A percentile compares a stretch with the other conserved stretches of the same genome.
Evolutionary conservation across 345 rosid species (phyloP).

Genomic region (Lepidium aucheri): DNA sequence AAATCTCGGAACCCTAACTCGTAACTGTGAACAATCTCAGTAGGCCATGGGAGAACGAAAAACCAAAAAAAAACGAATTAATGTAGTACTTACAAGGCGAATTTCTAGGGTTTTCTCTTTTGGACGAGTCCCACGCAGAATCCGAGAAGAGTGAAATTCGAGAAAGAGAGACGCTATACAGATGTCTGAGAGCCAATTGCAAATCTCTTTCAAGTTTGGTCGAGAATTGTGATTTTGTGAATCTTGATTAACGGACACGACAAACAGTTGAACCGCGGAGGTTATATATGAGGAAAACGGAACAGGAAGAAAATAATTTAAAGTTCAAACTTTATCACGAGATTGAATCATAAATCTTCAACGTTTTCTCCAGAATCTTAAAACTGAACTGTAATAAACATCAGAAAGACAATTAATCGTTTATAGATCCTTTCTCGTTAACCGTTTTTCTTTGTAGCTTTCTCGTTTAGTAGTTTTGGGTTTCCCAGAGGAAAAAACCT

Average conservation of each 20-base stretch:
- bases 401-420: neutral
- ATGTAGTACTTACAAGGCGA: constrained; percentile 1
- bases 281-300: neutral
- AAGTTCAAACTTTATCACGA: neutral
- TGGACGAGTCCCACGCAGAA: neutral
- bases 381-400: neutral
- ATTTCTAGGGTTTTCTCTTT: constrained; percentile 9
- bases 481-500: constrained; percentile 5
- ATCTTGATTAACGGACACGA: neutral
- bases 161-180: neutral
- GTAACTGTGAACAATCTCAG: neutral
- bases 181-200: neutral
- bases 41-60: neutral
- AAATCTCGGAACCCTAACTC: neutral
- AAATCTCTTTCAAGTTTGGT: neutral
- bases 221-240: neutral
- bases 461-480: neutral
- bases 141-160: neutral
- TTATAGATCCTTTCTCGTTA: neutral
- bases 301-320: neutral
- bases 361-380: neutral
- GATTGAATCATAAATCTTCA: neutral
- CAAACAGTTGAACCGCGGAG: constrained; percentile 2
- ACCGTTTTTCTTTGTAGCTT: neutral
- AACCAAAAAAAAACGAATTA: neutral